Percentiles rank a stretch among this genome's conserved stretches.
phyloP scores from a whole-genome alignment of 2,329 filamentous ascomycete species.

The Aschersonia sp. region DNA sequence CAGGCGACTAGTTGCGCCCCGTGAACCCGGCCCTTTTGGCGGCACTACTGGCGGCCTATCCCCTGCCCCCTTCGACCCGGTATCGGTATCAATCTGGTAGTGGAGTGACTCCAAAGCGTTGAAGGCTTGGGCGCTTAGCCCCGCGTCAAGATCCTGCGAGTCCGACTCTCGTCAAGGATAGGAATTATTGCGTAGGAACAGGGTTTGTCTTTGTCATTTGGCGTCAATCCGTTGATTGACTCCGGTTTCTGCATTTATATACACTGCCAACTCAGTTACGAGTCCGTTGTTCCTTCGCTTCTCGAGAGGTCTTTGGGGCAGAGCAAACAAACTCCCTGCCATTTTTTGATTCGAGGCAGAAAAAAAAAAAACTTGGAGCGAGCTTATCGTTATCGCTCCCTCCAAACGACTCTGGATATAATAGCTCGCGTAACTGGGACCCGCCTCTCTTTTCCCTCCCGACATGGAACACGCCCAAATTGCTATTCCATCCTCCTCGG shows the following conservation, averaged over 20 bases:
- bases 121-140: neutral
- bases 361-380: neutral
- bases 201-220: neutral
- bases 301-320: no score
- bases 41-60: no score
- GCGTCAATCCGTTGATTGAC: neutral
- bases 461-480: slow-evolving; percentile 17
- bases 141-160: neutral
- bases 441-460: neutral
- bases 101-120: neutral
- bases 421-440: neutral
- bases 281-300: neutral
- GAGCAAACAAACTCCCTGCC: neutral
- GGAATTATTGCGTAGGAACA: neutral
- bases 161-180: neutral
- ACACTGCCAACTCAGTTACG: neutral
- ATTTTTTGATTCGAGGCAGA: neutral
- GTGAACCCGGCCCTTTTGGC: no score
- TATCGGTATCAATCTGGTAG: neutral
- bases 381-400: neutral
- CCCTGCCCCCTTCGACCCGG: neutral
- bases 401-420: neutral
- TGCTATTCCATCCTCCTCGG: slow-evolving; percentile 11
- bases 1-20: no score
- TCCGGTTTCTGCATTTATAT: neutral